phyloP scores from a whole-genome alignment of 306 rosid genomes.

The Aeschynomene evenia region DNA sequence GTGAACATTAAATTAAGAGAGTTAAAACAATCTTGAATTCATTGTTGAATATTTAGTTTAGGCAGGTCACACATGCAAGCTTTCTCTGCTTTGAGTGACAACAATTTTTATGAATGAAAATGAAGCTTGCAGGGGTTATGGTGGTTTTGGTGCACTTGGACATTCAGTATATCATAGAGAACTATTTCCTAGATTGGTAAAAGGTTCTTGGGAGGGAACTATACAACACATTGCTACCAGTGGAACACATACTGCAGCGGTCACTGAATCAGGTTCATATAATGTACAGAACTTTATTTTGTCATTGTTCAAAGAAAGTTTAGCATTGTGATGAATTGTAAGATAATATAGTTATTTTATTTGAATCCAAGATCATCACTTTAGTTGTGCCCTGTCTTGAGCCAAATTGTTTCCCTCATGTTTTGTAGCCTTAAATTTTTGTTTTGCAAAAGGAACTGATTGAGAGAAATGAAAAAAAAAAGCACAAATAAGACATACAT shows the following conservation, averaged over 20 bases:
- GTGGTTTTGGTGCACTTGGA: conserved; percentile 98
- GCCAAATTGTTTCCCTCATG: background rate
- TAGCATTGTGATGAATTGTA: conserved; percentile 8
- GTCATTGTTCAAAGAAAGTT: background rate
- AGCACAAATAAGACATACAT: background rate
- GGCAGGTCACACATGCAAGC: conserved; percentile 1
- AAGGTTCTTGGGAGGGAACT: conserved; percentile 76
- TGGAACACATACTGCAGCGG: conserved; percentile 88
- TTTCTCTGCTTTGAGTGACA: conserved; percentile 31
- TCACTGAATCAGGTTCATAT: conserved; percentile 67
- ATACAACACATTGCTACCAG: conserved; percentile 80
- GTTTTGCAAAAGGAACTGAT: background rate
- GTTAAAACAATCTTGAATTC: background rate
- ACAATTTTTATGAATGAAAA: conserved; percentile 42
- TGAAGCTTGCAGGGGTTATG: conserved; percentile 96
- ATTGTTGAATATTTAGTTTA: conserved; percentile 6
- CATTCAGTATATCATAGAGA: conserved; percentile 83
- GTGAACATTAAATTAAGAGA: background rate
- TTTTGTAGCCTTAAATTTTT: background rate
- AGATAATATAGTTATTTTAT: background rate
- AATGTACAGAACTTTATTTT: background rate
- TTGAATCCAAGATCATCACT: background rate
- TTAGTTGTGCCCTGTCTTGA: background rate
- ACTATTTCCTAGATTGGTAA: conserved; percentile 74
- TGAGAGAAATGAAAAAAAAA: background rate